Base-by-base conservation (phyloP, 192 early-diverging fungal species). In the Entomortierella lignicola region DNA sequence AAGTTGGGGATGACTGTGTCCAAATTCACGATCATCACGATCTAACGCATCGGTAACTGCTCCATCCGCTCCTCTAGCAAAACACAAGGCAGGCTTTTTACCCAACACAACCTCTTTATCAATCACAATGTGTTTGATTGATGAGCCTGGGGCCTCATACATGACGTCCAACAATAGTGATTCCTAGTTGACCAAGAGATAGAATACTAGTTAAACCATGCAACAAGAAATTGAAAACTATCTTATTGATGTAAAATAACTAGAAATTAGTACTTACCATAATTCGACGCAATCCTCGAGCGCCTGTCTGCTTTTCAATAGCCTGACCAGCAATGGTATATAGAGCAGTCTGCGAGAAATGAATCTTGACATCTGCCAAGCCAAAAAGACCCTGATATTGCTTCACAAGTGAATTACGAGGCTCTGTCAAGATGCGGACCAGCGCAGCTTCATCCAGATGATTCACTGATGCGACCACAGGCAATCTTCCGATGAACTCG, bases 401-500 rank as follows among this genome's bases (percentile, higher is more conserved):
- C 65, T 90, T 89, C 52, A 94, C 82, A 2, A 96, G 80, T 3
- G 93, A 90, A 69, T 95, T 95, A 58, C 90, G 90, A 6, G 95
- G 95, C 69, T 96, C 93, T 1, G 89, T 88, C 61, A 96, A 71
- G 10, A 96, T 88, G 1, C 91, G 86, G 1, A 92, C 85, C 44
- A 95, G 81, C 31, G 93, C 92, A 10, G 92, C 87, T 17, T 85
- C 85, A 53, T 77, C 71, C 48, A 96, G 81, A 41, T 87, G 86
- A 12, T 86, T 89, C 11, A 95, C 94, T 54, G 87, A 90, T 20
- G 95, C 93, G 37, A 95, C 64, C 23, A 95, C 91, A 8, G 95
- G 95, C n/a, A 96, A 61, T n/a, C 95, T 85, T 51, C 94, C 95
- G 31, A 96, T 91, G 65, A 96, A 94, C 75, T 96, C 95, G 13